phyloP scores from a whole-genome alignment of 805 yeast genomes.

The Grigorovia yakushimaensis region DNA sequence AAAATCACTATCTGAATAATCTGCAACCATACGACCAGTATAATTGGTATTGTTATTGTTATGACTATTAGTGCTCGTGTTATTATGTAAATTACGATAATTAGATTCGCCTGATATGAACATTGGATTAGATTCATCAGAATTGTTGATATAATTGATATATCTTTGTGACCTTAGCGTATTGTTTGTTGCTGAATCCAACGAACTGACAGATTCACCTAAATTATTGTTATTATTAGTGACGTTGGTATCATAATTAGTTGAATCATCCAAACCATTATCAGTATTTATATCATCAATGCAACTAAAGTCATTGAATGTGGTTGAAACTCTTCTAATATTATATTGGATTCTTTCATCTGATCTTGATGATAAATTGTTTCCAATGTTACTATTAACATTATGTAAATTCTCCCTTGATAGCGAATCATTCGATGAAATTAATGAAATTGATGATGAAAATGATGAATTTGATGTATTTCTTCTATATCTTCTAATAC shows the following conservation, averaged over 20 bases:
- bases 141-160: not conserved
- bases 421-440: not conserved
- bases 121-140: not conserved
- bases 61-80: no score
- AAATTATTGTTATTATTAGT: not conserved
- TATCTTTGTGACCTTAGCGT: not conserved
- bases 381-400: not conserved
- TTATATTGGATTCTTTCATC: slow-evolving; percentile 12
- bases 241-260: not conserved
- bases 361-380: not conserved
- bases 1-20: slow-evolving; percentile 10
- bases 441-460: not conserved
- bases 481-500: not conserved
- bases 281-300: slow-evolving; percentile 9
- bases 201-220: not conserved
- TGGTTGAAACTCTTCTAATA: slow-evolving; percentile 23
- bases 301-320: slow-evolving; percentile 13
- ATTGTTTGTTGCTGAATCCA: not conserved
- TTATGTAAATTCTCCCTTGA: not conserved
- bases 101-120: not conserved
- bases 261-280: slow-evolving; percentile 5
- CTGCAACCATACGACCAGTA: slow-evolving; percentile 1
- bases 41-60: not conserved
- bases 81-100: not conserved
- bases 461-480: slow-evolving; percentile 1